Evolutionary conservation across 352 stramenopile species (phyloP), one percentile per base, ranked within the genome.

Genomic region (Phytopythium aichiense): DNA sequence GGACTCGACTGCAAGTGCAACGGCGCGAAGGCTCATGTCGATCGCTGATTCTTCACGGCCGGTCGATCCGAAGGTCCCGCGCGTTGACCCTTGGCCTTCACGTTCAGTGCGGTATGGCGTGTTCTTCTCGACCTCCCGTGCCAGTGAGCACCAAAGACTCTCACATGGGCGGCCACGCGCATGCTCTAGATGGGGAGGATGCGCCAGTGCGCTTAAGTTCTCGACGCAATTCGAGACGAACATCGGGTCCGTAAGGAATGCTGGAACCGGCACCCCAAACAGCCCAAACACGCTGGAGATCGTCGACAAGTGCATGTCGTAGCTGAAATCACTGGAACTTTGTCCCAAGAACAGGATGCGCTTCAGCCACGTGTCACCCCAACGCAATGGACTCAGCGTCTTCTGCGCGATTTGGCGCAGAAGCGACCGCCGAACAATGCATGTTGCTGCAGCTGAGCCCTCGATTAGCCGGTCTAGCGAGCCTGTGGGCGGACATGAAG

Each of bases 61-160:
- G 12, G 23, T 11, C 2, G 37, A 12, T 35, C 35, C 16, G 4
- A 51, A 23, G 2, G 13, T 22, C n/a, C 45, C 45, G n/a, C 8
- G 45, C 12, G 45, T 18, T 8, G 22, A 51, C 9, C 42, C 42
- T 55, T 38, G 49, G 15, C 9, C 22, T 11, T 51, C 45, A 12
- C 11, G 25, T 15, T 22, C 49, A 20, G n/a, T 25, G 28, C 25
- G 7, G 15, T 23, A 23, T 25, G 25, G 22, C 7, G 49, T 53
- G 1, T 74, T 81, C 53, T 91, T 91, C 13, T 55, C 61, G 16
- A 73, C 43, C 55, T 88, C 81, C 13, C 76, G 66, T 43, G 79
- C 68, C 15, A 88, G 49, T 11, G 79, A 91, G 50, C 81, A 91
- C n/a, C 86, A 67, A 2, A 91, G 56, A 38, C 79, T 88, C 23